Base-by-base conservation (phyloP, 257 asterid genomes). In the Thymus mandschuricus region DNA sequence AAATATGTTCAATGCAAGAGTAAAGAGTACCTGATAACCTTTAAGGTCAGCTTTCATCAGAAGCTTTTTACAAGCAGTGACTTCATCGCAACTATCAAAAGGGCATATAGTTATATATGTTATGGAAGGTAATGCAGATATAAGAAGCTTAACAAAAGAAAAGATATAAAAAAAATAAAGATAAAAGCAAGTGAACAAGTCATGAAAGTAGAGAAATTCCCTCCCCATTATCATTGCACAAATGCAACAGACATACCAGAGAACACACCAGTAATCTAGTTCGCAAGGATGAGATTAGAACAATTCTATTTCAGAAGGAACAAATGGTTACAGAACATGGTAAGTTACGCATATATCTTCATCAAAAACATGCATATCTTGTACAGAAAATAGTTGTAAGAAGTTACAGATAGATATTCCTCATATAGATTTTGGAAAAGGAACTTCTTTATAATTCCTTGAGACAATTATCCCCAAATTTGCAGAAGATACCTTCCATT, bases 401-500 rank as follows among this genome's bases (percentile, higher is more conserved):
- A 4, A 38, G 41, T 38, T 4, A 38, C 41, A 38, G 41, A 38
- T 38, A 38, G 41, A 4, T 38, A 38, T 4, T 38, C 41, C 41
- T 58, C 6, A 29, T n/a, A 30, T 49, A 52, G 55, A n/a, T 15
- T 41, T 60, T 35, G 35, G 21, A 7, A 8, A 65, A 12, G 44
- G 68, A 49, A 35, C 10, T 27, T 34, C 2, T 31, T 43, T 30
- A 51, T 41, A 68, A 41, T 59, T 41, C 31, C 27, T 8, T 57
- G 66, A 50, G 64, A 61, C 27, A 40, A 6, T 60, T 64, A 64
- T 57, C 49, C 64, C 46, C 10, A 44, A 57, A 65, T 69, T 44
- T 65, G 44, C n/a, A 64, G 62, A 48, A 49, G 59, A 43, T 80
- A 92, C 98, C 98, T 87, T 79, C 86, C 90, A 35, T 67, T 70